These are phyloP conservation scores for Penicillium sp. DNA, from an alignment of 2,329 filamentous ascomycete genomes.

Conservation along the genomic window DNA sequence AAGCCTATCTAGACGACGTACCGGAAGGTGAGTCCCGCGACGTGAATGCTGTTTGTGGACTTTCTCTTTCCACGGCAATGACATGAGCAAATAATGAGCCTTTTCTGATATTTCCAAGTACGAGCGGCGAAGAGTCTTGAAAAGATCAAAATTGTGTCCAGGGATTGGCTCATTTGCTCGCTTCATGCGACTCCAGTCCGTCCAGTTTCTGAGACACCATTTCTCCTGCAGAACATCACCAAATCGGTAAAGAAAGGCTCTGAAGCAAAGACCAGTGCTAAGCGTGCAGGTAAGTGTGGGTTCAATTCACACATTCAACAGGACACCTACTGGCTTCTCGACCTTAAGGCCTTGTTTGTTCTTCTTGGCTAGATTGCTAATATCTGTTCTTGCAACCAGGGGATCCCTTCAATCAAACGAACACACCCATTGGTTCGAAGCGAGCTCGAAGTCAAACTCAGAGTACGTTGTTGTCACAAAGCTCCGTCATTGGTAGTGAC, in stretches of 20 bases:
- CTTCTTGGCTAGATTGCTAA: neutral
- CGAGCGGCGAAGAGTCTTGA: constrained; percentile 32
- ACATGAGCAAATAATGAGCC: constrained; percentile 3
- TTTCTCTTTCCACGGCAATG: neutral
- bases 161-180: constrained; percentile 46
- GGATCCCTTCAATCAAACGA: neutral
- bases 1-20: constrained; percentile 52
- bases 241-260: constrained; percentile 6
- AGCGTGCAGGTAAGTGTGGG: neutral
- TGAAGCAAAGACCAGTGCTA: neutral
- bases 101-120: constrained; percentile 29
- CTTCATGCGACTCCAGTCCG: constrained; percentile 27
- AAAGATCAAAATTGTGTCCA: constrained; percentile 40
- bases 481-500: neutral
- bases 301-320: neutral
- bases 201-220: constrained; percentile 31
- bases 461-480: neutral
- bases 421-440: neutral
- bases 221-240: constrained; percentile 36
- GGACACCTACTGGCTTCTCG: neutral
- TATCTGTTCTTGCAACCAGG: neutral
- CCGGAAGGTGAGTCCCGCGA: constrained; percentile 34
- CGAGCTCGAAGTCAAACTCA: neutral
- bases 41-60: neutral
- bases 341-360: neutral